A percentile compares a stretch with the other conserved stretches of the same genome.
These are phyloP conservation scores for Apiospora arundinis DNA, from an alignment of 2,329 filamentous ascomycete genomes.

Conservation along the genomic window DNA sequence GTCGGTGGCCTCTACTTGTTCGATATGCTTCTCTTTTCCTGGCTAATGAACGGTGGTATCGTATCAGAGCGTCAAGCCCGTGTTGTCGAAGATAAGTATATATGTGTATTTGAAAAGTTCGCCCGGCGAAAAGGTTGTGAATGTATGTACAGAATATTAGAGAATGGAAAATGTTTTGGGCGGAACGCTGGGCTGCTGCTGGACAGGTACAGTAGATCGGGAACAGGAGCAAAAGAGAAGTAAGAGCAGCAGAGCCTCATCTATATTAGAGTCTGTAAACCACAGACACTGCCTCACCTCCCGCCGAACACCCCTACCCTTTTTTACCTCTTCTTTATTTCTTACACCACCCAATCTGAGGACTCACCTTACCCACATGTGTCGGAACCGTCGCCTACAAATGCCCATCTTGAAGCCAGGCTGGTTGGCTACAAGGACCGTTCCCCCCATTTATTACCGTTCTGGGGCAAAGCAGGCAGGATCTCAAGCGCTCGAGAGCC, in stretches of 20 bases:
- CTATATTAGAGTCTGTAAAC: not conserved
- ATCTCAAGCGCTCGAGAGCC: not conserved
- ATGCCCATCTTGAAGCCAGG: not conserved
- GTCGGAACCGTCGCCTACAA: not conserved
- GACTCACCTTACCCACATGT: constrained; percentile 8
- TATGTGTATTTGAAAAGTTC: not conserved
- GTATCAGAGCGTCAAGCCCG: constrained; percentile 6
- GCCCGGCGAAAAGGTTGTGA: not conserved
- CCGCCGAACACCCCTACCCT: not conserved
- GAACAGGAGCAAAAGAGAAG: not conserved
- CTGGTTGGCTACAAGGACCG: not conserved
- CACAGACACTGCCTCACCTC: not conserved
- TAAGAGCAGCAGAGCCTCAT: not conserved
- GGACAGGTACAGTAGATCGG: not conserved
- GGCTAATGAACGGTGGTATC: not conserved
- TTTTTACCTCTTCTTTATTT: not conserved
- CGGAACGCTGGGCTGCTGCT: constrained; percentile 6
- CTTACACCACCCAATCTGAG: not conserved
- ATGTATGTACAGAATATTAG: constrained; percentile 13
- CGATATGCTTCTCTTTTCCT: not conserved
- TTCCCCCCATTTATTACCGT: constrained; percentile 5
- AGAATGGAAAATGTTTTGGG: not conserved
- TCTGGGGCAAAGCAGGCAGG: not conserved
- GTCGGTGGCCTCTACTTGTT: not conserved
- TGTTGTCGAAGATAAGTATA: not conserved